Percentiles rank a stretch among this genome's conserved stretches.
These are phyloP conservation scores for Brassica nigra DNA, from an alignment of 345 rosid species.

Conservation along the genomic window DNA sequence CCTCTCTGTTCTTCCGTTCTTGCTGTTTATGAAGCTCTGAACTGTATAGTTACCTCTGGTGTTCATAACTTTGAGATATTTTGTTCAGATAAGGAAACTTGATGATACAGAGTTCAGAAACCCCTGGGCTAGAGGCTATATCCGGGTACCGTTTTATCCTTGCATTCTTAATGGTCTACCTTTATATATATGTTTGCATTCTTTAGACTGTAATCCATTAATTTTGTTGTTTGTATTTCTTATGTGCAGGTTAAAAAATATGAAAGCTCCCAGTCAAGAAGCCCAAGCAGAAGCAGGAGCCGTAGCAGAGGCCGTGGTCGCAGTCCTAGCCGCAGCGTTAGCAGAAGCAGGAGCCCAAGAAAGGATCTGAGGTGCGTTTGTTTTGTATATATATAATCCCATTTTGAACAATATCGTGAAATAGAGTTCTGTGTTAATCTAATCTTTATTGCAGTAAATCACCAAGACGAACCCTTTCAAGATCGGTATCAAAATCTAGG, in stretches of 20 bases:
- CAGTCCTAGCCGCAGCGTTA: slow-evolving; percentile 53
- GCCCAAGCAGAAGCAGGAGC: slow-evolving; percentile 57
- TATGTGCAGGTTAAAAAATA: slow-evolving; percentile 65
- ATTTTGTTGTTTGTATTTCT: neutral
- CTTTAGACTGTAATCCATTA: neutral
- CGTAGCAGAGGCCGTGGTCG: slow-evolving; percentile 55
- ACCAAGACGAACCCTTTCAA: slow-evolving; percentile 51
- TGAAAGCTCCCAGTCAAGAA: slow-evolving; percentile 68
- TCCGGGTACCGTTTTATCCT: slow-evolving; percentile 50
- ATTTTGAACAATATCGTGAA: neutral
- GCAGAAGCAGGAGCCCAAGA: slow-evolving; percentile 63
- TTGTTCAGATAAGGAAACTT: slow-evolving; percentile 62
- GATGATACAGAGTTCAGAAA: slow-evolving; percentile 85
- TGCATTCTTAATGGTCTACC: neutral
- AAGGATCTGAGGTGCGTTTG: slow-evolving; percentile 57
- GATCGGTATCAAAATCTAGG: slow-evolving; percentile 68
- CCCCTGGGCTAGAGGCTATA: slow-evolving; percentile 80
- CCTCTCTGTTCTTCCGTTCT: neutral
- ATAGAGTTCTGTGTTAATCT: slow-evolving; percentile 2
- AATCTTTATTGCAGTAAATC: slow-evolving; percentile 54
- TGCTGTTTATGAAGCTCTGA: neutral
- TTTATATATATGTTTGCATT: neutral
- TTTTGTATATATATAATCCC: neutral
- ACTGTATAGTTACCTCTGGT: neutral
- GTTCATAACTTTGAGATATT: neutral